These are phyloP conservation scores for Spergularia marina DNA, from an alignment of 148 eudicot species.

Conservation along the genomic window DNA sequence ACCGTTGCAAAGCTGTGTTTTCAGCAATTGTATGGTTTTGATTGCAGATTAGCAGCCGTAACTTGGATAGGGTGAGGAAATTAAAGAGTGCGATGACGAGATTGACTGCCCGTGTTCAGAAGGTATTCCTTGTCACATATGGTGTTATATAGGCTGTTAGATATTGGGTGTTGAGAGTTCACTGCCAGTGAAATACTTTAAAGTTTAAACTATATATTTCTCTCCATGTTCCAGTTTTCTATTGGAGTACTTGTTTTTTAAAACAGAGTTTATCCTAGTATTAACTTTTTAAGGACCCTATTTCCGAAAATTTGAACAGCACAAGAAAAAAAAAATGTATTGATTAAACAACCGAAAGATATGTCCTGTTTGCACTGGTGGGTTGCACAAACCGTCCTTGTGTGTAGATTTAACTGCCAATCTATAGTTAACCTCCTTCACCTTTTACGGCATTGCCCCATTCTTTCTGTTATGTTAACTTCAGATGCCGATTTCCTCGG, in stretches of 20 bases:
- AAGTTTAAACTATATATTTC: neutral
- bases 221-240: neutral
- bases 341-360: no score
- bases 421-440: neutral
- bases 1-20: neutral
- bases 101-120: conserved; percentile 74
- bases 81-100: conserved; percentile 82
- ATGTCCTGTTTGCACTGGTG: no score
- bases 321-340: no score
- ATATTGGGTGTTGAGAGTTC: neutral
- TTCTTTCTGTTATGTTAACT: no score
- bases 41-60: conserved; percentile 70
- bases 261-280: no score
- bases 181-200: neutral
- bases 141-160: neutral
- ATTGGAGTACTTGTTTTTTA: no score
- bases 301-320: no score
- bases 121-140: conserved; percentile 34
- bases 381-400: no score
- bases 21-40: neutral
- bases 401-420: no score
- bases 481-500: no score
- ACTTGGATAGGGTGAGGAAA: conserved; percentile 74
- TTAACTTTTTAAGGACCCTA: no score
- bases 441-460: neutral